A percentile compares a stretch with the other conserved stretches of the same genome.
phyloP scores from a whole-genome alignment of 495 filamentous ascomycete species.

The Annulohypoxylon nitens region DNA sequence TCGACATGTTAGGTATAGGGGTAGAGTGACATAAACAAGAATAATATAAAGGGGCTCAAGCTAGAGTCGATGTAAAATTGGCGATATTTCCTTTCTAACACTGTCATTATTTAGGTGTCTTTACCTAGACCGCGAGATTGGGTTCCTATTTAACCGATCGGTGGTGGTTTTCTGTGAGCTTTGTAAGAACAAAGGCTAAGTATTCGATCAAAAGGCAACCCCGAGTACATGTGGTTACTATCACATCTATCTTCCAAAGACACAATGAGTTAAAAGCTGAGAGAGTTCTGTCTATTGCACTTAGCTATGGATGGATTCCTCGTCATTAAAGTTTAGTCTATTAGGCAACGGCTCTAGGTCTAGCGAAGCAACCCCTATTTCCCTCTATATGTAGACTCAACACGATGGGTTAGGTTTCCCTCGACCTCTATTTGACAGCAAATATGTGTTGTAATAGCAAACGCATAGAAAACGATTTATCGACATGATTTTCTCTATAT shows the following conservation, averaged over 20 bases:
- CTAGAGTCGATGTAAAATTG: too few species aligned
- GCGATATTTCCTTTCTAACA: too few species aligned
- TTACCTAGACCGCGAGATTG: too few species aligned
- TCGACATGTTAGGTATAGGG: too few species aligned
- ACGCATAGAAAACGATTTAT: background rate
- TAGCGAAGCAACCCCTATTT: background rate
- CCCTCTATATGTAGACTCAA: background rate
- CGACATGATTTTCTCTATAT: background rate
- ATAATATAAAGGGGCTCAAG: too few species aligned
- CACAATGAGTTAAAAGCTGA: background rate
- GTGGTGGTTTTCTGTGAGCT: too few species aligned
- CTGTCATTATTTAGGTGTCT: too few species aligned
- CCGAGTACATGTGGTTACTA: background rate
- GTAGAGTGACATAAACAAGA: too few species aligned
- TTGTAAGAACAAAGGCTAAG: too few species aligned
- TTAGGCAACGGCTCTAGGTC: background rate
- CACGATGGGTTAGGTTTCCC: background rate
- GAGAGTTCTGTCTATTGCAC: background rate
- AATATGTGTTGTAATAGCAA: slow-evolving; percentile 6
- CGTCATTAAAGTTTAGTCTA: background rate
- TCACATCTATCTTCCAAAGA: background rate
- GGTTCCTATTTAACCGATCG: too few species aligned
- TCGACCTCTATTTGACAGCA: background rate
- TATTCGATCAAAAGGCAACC: too few species aligned
- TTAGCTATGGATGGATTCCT: background rate